Conservation (phyloP, 139 green algal genomes). For the Trebouxia sp. region DNA sequence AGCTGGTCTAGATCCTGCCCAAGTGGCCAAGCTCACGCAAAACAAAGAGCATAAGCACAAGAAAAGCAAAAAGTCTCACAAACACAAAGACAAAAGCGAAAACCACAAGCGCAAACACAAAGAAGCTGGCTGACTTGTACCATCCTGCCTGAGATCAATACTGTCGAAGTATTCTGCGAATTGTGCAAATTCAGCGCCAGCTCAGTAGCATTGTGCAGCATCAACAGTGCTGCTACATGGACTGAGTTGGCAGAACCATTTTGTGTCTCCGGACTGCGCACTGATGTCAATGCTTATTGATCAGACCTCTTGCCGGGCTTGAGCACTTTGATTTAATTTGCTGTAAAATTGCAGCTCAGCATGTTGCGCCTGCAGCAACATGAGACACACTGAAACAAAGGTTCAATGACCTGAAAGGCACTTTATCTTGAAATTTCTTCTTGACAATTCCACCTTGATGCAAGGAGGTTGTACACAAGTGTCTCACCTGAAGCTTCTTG, state of each 20-base stretch:
- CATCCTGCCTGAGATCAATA: too few relatives aligned
- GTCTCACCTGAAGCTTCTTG: neutral
- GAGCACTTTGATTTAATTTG: neutral
- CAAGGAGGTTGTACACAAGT: neutral
- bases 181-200: too few relatives aligned
- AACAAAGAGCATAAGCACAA: neutral
- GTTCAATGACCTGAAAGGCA: too few relatives aligned
- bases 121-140: neutral
- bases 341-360: constrained; percentile 12
- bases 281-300: neutral
- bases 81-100: constrained; percentile 33
- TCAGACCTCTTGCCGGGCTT: neutral
- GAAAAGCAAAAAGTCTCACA: constrained; percentile 29
- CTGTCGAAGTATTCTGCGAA: too few relatives aligned
- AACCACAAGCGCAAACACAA: constrained; percentile 38
- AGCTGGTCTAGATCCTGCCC: constrained; percentile 38
- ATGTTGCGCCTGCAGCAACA: neutral
- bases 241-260: too few relatives aligned
- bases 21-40: constrained; percentile 3
- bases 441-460: too few relatives aligned
- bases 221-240: too few relatives aligned
- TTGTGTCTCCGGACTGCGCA: too few relatives aligned
- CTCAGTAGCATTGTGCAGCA: too few relatives aligned
- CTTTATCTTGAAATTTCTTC: too few relatives aligned
- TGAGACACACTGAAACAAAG: neutral